Evolutionary conservation across 2,329 filamentous ascomycete genomes (phyloP).

Genomic region (Magnaporthales sp.): DNA sequence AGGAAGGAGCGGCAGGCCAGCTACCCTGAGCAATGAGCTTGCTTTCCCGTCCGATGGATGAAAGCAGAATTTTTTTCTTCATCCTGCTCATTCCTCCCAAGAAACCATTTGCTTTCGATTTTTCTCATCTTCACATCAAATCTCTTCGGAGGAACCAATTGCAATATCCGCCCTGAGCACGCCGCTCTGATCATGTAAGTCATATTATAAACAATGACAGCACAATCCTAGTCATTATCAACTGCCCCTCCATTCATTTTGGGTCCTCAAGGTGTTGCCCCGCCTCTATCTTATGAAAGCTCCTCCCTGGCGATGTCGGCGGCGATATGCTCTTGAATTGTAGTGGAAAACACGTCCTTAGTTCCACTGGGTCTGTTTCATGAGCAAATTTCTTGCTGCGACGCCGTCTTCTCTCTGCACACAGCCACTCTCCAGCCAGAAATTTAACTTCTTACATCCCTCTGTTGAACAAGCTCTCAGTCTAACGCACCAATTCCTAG

Average conservation of each 20-base stretch:
- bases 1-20: not conserved
- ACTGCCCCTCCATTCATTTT: not conserved
- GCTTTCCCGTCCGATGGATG: not conserved
- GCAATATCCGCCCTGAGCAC: not conserved
- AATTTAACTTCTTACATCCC: not conserved
- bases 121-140: not conserved
- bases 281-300: not conserved
- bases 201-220: not conserved
- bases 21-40: not conserved
- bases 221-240: not conserved
- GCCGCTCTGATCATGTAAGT: not conserved
- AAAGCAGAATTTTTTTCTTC: not conserved
- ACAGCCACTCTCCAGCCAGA: not conserved
- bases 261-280: not conserved
- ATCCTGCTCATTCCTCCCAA: not conserved
- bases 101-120: not conserved
- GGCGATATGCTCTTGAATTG: not conserved
- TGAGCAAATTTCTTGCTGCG: not conserved
- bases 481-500: not conserved
- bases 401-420: not conserved
- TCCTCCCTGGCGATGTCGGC: not conserved
- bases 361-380: not conserved
- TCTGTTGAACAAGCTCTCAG: not conserved
- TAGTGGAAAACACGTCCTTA: not conserved
- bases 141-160: not conserved